Conservation (phyloP, 768 basidiomycete genomes). For the Suillus subaureus region DNA sequence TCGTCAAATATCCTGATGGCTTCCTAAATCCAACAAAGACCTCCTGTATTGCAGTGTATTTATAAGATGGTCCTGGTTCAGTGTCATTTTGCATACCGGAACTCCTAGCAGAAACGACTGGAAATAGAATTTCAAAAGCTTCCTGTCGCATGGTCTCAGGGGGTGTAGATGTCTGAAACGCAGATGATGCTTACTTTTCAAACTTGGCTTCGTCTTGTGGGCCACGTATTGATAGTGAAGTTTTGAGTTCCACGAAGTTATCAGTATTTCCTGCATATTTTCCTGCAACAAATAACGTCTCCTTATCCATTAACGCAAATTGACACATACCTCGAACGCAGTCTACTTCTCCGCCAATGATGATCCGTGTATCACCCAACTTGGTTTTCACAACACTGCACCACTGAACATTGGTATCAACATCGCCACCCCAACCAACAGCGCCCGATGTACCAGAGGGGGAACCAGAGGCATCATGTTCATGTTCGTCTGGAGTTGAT, state of each 20-base stretch:
- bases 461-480: slow-evolving; percentile 31
- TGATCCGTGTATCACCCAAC: slow-evolving; percentile 65
- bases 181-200: slow-evolving; percentile 61
- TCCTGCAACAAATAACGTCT: slow-evolving; percentile 40
- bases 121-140: slow-evolving; percentile 90
- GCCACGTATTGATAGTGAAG: slow-evolving; percentile 71
- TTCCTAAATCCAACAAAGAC: slow-evolving; percentile 89
- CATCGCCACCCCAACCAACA: slow-evolving; percentile 74
- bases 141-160: slow-evolving; percentile 47
- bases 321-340: slow-evolving; percentile 69
- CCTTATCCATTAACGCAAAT: not conserved
- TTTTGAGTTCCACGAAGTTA: slow-evolving; percentile 85
- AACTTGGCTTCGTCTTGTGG: slow-evolving; percentile 69
- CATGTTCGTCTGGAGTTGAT: slow-evolving; percentile 27
- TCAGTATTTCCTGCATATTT: slow-evolving; percentile 62
- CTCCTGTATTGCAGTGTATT: slow-evolving; percentile 47
- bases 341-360: slow-evolving; percentile 92
- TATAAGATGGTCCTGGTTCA: slow-evolving; percentile 5
- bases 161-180: not conserved
- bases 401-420: slow-evolving; percentile 90
- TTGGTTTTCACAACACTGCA: slow-evolving; percentile 88
- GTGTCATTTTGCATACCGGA: slow-evolving; percentile 53
- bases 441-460: slow-evolving; percentile 32
- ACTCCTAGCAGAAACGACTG: slow-evolving; percentile 92
- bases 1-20: slow-evolving; percentile 65